These are phyloP conservation scores for Xylariomycetidae sp. DNA, from an alignment of 2,329 filamentous ascomycete species.

Conservation along the genomic window DNA sequence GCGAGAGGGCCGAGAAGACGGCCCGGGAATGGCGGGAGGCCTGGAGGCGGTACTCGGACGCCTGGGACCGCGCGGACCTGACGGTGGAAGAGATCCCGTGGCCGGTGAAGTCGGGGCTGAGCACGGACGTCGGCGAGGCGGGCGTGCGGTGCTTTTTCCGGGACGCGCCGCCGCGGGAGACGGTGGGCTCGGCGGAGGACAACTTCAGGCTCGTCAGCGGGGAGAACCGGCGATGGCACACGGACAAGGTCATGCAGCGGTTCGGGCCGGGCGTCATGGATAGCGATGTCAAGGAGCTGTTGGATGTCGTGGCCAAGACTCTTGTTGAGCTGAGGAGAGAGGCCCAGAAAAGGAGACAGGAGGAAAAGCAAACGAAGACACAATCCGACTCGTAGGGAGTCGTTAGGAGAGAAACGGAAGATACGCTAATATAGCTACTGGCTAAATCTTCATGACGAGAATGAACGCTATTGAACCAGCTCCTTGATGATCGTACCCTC, in stretches of 20 bases:
- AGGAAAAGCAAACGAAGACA: no score
- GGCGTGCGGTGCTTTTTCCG: slow-evolving; percentile 13
- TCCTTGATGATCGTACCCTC: no score
- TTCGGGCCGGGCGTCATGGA: slow-evolving; percentile 7
- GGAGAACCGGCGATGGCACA: slow-evolving; percentile 14
- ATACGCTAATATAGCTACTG: no score
- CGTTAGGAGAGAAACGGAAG: no score
- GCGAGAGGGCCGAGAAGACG: slow-evolving; percentile 8
- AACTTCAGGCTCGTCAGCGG: slow-evolving; percentile 10
- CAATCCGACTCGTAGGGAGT: no score
- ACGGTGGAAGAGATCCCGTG: slow-evolving; percentile 8
- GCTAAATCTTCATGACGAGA: no score
- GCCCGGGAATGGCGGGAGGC: slow-evolving; percentile 7
- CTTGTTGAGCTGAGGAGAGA: slow-evolving; percentile 9
- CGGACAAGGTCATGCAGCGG: slow-evolving; percentile 12
- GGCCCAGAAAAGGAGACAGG: slow-evolving; percentile 6
- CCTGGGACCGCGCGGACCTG: slow-evolving; percentile 5
- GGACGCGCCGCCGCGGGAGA: slow-evolving; percentile 7
- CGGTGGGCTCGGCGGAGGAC: slow-evolving; percentile 5
- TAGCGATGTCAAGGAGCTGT: slow-evolving; percentile 1
- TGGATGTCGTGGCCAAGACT: slow-evolving; percentile 8
- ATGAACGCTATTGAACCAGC: no score
- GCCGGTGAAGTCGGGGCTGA: slow-evolving; percentile 14
- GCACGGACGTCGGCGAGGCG: slow-evolving; percentile 9
- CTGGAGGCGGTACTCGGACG: slow-evolving; percentile 9